These are phyloP conservation scores for Trichoderma asperelloides DNA, from an alignment of 495 filamentous ascomycete genomes.

Conservation along the genomic window DNA sequence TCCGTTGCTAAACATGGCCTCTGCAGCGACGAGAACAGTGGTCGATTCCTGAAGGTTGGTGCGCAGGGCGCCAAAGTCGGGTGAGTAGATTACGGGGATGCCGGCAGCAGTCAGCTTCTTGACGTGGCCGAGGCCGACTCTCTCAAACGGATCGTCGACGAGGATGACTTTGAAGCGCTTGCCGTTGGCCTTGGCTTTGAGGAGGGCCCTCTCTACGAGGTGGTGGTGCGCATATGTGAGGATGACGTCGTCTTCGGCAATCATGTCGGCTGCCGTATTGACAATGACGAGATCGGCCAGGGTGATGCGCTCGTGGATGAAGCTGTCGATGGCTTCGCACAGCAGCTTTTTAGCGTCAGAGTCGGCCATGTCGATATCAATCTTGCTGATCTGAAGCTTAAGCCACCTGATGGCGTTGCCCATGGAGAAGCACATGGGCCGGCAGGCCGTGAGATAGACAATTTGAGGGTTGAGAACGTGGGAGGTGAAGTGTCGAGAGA, in stretches of 20 bases:
- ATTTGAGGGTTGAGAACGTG: constrained; percentile 90
- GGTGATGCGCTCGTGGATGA: constrained; percentile 83
- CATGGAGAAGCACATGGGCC: constrained; percentile 87
- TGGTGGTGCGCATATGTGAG: constrained; percentile 85
- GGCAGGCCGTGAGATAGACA: constrained; percentile 82
- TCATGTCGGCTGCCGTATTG: constrained; percentile 55
- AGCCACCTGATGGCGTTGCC: constrained; percentile 93
- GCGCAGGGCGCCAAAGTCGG: constrained; percentile 60
- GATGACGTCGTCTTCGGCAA: constrained; percentile 71
- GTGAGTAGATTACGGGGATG: constrained; percentile 69
- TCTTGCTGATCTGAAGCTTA: constrained; percentile 76
- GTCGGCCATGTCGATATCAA: constrained; percentile 76
- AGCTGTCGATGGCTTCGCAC: constrained; percentile 73
- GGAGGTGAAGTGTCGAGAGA: constrained; percentile 85
- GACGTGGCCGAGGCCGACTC: constrained; percentile 61
- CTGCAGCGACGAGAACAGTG: constrained; percentile 78
- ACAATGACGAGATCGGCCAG: constrained; percentile 81
- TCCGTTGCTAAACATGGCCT: constrained; percentile 86
- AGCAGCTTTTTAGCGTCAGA: constrained; percentile 65
- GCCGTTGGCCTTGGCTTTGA: constrained; percentile 49
- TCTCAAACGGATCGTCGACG: constrained; percentile 76
- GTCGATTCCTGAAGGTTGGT: constrained; percentile 64
- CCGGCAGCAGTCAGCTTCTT: constrained; percentile 56
- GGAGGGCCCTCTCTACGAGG: constrained; percentile 69
- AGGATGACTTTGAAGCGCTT: constrained; percentile 76